These are phyloP conservation scores for Pichia paraexigua DNA, from an alignment of 805 yeast genomes.

Conservation along the genomic window DNA sequence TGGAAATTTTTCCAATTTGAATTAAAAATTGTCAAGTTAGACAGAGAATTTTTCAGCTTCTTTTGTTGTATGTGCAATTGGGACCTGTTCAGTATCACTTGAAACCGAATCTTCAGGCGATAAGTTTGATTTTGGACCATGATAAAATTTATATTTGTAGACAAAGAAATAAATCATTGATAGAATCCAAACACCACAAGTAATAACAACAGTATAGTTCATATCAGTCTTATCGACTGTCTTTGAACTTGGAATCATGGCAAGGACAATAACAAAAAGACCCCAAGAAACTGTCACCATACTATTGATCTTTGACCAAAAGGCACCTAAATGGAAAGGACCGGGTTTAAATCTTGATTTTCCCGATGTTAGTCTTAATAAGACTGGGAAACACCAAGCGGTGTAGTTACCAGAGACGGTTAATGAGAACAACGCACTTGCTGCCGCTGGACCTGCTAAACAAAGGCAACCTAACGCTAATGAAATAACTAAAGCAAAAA, in stretches of 20 bases:
- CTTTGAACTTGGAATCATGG: constrained; percentile 50
- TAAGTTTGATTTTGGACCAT: constrained; percentile 25
- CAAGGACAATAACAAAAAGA: constrained; percentile 43
- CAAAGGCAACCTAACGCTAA: constrained; percentile 48
- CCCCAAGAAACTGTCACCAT: constrained; percentile 43
- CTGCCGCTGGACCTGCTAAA: constrained; percentile 51
- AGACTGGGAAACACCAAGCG: constrained; percentile 57
- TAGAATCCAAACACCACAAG: constrained; percentile 36
- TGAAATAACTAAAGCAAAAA: constrained; percentile 44
- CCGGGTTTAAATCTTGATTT: constrained; percentile 52
- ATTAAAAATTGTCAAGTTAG: background rate
- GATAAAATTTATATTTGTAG: constrained; percentile 20
- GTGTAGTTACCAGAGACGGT: constrained; percentile 55
- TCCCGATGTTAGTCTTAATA: constrained; percentile 44
- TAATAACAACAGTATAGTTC: constrained; percentile 66
- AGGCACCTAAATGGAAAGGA: constrained; percentile 52
- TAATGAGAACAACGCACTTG: constrained; percentile 60
- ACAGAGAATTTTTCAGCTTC: constrained; percentile 4
- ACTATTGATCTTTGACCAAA: constrained; percentile 36
- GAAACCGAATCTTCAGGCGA: constrained; percentile 14
- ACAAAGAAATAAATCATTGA: constrained; percentile 17
- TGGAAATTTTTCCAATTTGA: background rate
- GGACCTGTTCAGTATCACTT: constrained; percentile 11
- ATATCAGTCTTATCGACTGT: constrained; percentile 38
- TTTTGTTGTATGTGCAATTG: background rate